phyloP scores from a whole-genome alignment of 208 protist genomes.

The Trypanosoma melophagium region DNA sequence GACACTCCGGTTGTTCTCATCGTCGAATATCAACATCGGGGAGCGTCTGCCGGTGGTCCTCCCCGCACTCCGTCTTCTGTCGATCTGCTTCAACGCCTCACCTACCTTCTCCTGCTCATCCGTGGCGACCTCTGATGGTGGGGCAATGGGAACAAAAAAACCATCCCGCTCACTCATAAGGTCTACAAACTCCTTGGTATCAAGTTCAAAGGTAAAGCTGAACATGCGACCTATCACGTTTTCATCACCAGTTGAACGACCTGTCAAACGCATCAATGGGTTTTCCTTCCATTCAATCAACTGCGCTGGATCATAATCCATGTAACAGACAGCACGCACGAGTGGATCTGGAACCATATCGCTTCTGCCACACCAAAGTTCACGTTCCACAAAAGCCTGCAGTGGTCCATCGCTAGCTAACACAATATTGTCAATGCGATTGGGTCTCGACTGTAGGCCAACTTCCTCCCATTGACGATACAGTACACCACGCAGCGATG shows the following conservation, averaged over 20 bases:
- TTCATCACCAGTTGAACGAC: background rate
- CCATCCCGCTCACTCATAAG: constrained; percentile 25
- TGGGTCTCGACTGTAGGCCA: constrained; percentile 38
- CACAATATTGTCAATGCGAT: constrained; percentile 60
- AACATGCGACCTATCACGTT: constrained; percentile 22
- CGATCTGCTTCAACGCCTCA: background rate
- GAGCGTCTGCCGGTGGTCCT: background rate
- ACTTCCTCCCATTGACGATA: constrained; percentile 39
- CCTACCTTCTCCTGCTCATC: background rate
- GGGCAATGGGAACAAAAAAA: constrained; percentile 20
- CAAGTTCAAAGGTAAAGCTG: constrained; percentile 22
- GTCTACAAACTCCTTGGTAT: constrained; percentile 33
- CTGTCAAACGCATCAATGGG: constrained; percentile 37
- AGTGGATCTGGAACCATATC: constrained; percentile 42
- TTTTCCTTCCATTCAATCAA: constrained; percentile 43
- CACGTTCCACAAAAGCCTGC: constrained; percentile 48
- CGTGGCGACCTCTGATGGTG: constrained; percentile 4
- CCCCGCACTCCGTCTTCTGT: background rate
- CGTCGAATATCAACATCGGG: background rate
- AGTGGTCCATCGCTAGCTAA: constrained; percentile 46
- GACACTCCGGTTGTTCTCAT: background rate
- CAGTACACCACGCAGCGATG: constrained; percentile 53
- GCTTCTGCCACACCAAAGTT: constrained; percentile 28
- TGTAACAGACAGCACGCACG: constrained; percentile 29
- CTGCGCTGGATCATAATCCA: constrained; percentile 29